Evolutionary conservation across 2,329 filamentous ascomycete genomes (phyloP).

Genomic region (Epicoccum nigrum): DNA sequence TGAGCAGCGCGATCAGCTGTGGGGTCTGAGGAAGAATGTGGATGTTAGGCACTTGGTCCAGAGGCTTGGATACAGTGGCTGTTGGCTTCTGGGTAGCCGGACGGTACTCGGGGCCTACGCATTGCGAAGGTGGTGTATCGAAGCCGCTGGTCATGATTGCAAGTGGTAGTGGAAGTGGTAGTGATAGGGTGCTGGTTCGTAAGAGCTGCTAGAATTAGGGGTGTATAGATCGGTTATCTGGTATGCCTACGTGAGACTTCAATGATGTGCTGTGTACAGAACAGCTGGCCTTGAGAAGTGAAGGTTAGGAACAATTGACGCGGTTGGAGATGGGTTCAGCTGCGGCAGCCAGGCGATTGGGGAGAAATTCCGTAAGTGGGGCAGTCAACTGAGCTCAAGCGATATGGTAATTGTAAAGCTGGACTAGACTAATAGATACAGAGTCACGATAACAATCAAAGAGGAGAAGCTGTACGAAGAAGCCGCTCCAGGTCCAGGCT

Average conservation of each 20-base stretch:
- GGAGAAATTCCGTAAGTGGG: slow-evolving; percentile 18
- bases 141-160: slow-evolving; percentile 37
- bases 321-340: slow-evolving; percentile 16
- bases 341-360: slow-evolving; percentile 16
- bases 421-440: slow-evolving; percentile 20
- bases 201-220: slow-evolving; percentile 2
- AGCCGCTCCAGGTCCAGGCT: slow-evolving; percentile 33
- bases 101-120: slow-evolving; percentile 80
- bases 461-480: slow-evolving; percentile 24
- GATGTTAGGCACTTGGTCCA: slow-evolving; percentile 79
- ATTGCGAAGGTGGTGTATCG: slow-evolving; percentile 57
- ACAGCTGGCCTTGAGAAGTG: background rate
- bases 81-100: slow-evolving; percentile 78
- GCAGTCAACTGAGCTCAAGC: slow-evolving; percentile 20
- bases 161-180: background rate
- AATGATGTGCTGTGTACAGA: background rate
- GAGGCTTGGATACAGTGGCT: slow-evolving; percentile 84
- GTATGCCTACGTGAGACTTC: background rate
- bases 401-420: slow-evolving; percentile 17
- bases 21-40: slow-evolving; percentile 90
- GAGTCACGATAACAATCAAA: slow-evolving; percentile 26
- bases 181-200: background rate
- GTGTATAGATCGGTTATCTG: background rate
- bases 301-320: slow-evolving; percentile 2
- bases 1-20: slow-evolving; percentile 94